phyloP scores from a whole-genome alignment of 2,329 filamentous ascomycete species.

The Ceratocystiopsis sp. region DNA sequence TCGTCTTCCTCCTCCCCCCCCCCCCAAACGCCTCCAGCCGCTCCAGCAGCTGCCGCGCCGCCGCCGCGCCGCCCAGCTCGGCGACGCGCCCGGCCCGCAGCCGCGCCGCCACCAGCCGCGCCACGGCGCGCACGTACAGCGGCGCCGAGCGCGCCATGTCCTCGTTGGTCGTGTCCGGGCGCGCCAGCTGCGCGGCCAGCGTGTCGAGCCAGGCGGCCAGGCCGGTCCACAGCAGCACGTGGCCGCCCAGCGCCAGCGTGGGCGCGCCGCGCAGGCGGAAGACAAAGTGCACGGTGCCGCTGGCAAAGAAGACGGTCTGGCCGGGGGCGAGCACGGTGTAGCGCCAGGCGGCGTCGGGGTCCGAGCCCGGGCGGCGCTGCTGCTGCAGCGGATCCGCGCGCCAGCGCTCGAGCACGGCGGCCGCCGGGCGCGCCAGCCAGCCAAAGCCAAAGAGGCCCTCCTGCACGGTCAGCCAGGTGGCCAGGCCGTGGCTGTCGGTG shows the following conservation, averaged over 20 bases:
- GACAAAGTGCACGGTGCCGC: conserved; percentile 19
- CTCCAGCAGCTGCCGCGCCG: conserved; percentile 7
- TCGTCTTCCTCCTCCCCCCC: neutral
- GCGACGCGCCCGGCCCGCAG: conserved; percentile 6
- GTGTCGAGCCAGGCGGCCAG: conserved; percentile 16
- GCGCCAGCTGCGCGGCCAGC: conserved; percentile 14
- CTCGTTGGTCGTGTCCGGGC: conserved; percentile 16
- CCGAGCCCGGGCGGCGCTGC: conserved; percentile 11
- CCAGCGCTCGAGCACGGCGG: conserved; percentile 13
- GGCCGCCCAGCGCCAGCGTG: conserved; percentile 18
- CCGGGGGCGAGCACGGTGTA: conserved; percentile 17
- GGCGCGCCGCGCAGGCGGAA: conserved; percentile 14
- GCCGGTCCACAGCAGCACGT: conserved; percentile 18
- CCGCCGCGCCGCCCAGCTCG: conserved; percentile 9
- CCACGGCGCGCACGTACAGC: conserved; percentile 10
- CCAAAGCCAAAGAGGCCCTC: conserved; percentile 16
- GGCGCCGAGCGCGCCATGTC: conserved; percentile 14
- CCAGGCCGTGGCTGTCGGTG: conserved; percentile 18
- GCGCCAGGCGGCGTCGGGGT: conserved; percentile 15
- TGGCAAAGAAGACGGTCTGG: conserved; percentile 18
- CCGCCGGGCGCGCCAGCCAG: conserved; percentile 16
- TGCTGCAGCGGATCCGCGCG: no score
- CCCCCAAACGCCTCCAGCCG: neutral
- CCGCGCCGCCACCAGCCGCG: conserved; percentile 8
- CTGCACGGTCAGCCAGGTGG: conserved; percentile 19